Percentiles rank a stretch among this genome's conserved stretches.
Evolutionary conservation across 331 rosid genomes (phyloP).

Genomic region (Quercus phellos): DNA sequence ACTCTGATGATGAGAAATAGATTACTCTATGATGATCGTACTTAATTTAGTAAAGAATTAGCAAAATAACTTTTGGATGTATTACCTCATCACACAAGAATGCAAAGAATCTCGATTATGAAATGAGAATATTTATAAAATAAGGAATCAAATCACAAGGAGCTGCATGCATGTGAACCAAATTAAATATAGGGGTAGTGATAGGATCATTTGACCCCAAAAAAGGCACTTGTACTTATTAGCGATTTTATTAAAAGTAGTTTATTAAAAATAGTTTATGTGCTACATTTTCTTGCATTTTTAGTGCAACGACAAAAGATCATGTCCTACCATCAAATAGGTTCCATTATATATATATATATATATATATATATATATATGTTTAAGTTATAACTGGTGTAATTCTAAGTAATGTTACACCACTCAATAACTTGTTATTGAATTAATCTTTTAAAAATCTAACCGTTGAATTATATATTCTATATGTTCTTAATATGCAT

Average conservation of each 20-base stretch:
- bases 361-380: too few relatives aligned
- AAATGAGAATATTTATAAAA: not conserved
- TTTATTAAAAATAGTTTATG: not conserved
- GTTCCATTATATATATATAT: not conserved
- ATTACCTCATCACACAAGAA: not conserved
- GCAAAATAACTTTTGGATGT: not conserved
- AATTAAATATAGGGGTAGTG: not conserved
- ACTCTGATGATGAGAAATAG: not conserved
- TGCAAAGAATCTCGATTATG: not conserved
- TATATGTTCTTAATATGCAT: too few relatives aligned
- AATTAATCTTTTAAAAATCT: too few relatives aligned
- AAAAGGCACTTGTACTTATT: not conserved
- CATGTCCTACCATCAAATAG: not conserved
- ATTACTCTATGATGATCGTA: not conserved
- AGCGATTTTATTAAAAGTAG: not conserved
- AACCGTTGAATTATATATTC: too few relatives aligned
- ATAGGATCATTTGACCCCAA: not conserved
- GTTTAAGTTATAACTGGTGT: too few relatives aligned
- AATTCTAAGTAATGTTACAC: too few relatives aligned
- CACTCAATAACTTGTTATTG: too few relatives aligned
- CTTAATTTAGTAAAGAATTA: not conserved
- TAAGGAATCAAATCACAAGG: not conserved
- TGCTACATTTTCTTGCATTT: not conserved
- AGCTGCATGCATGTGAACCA: not conserved
- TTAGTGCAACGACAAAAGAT: not conserved